phyloP scores from a whole-genome alignment of 108 stramenopile species.

The Thalassiosira profunda region DNA sequence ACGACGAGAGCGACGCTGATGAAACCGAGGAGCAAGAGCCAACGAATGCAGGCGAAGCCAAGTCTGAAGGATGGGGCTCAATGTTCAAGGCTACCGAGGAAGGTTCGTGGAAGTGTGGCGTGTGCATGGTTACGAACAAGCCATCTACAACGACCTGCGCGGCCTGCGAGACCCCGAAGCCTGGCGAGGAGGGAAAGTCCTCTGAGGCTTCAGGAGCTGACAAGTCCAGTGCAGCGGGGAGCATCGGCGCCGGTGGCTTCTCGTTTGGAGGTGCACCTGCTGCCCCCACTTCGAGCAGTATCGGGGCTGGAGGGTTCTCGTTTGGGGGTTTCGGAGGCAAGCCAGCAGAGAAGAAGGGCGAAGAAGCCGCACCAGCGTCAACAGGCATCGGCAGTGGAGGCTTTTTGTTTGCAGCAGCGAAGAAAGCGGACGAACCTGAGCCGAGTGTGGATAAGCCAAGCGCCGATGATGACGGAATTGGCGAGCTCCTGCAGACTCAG shows the following conservation, averaged over 20 bases:
- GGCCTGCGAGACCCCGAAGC: constrained; percentile 83
- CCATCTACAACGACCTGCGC: constrained; percentile 53
- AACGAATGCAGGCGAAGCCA: not conserved
- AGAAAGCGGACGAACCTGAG: too few species aligned
- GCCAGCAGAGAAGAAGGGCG: too few species aligned
- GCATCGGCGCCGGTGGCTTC: constrained; percentile 61
- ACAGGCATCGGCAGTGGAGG: not conserved
- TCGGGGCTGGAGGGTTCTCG: constrained; percentile 58
- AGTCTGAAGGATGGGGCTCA: constrained; percentile 54
- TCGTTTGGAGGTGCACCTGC: constrained; percentile 50
- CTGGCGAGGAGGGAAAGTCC: constrained; percentile 53
- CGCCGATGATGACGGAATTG: too few species aligned
- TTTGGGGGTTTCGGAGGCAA: too few species aligned
- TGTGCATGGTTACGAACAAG: constrained; percentile 79
- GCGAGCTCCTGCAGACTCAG: constrained; percentile 4
- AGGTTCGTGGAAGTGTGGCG: constrained; percentile 88
- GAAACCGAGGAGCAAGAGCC: constrained; percentile 24
- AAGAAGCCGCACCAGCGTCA: not conserved
- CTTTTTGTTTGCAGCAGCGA: constrained; percentile 8
- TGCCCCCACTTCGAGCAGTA: constrained; percentile 15
- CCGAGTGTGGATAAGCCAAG: too few species aligned
- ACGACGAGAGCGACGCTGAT: constrained; percentile 33
- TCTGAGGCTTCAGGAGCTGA: constrained; percentile 14
- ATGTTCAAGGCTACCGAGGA: constrained; percentile 58
- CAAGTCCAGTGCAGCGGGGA: constrained; percentile 28